Evolutionary conservation across 306 rosid genomes (phyloP).

Genomic region (Elaeagnus macrophylla): DNA sequence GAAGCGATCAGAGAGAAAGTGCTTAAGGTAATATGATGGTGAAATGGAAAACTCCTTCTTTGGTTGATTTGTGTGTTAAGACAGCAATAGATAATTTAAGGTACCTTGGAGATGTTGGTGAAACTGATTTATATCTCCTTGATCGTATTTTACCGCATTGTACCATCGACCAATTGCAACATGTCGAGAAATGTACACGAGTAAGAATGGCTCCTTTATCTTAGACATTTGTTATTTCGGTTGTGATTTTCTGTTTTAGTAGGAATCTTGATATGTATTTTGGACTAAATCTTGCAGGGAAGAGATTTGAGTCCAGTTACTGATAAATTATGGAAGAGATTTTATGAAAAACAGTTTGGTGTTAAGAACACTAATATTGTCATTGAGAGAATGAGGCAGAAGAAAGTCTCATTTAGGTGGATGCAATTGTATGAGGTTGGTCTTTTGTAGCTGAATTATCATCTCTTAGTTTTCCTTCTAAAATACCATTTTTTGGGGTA

Average conservation of each 20-base stretch:
- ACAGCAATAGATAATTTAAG: conserved; percentile 62
- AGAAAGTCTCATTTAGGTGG: conserved; percentile 52
- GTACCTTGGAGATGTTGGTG: conserved; percentile 81
- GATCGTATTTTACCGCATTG: conserved; percentile 68
- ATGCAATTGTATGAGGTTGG: conserved; percentile 61
- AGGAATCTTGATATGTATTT: conserved; percentile 11
- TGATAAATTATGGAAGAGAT: conserved; percentile 64
- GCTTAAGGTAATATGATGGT: conserved; percentile 4
- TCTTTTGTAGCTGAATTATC: conserved; percentile 2
- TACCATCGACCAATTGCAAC: conserved; percentile 60
- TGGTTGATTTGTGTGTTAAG: conserved; percentile 70
- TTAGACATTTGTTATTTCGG: neutral
- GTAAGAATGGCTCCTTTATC: conserved; percentile 33
- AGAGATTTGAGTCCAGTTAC: conserved; percentile 72
- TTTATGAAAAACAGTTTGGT: conserved; percentile 57
- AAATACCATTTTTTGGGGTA: neutral
- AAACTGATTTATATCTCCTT: conserved; percentile 52
- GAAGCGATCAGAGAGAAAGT: conserved; percentile 25
- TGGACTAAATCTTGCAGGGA: conserved; percentile 37
- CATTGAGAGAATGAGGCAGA: conserved; percentile 45
- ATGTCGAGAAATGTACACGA: conserved; percentile 56
- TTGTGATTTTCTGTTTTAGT: neutral
- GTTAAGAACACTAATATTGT: conserved; percentile 25
- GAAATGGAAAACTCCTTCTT: conserved; percentile 29
- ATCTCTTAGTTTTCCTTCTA: conserved; percentile 1